phyloP scores from a whole-genome alignment of 1,284 basidiomycete species.

The Rhodotorula sp. region DNA sequence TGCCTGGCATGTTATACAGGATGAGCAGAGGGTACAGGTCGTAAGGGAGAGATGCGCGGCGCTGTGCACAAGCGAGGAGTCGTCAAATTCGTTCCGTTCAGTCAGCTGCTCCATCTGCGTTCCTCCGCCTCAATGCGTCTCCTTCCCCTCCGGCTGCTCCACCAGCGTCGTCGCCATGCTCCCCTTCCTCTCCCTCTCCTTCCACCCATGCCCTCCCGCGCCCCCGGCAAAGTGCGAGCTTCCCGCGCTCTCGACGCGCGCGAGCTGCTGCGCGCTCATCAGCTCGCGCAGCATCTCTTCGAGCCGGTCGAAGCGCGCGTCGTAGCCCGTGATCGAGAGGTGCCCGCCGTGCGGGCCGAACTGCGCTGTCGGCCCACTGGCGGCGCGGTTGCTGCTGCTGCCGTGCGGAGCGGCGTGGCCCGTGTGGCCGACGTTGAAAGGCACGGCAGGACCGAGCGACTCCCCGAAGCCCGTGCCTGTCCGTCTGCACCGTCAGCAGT shows the following conservation, averaged over 20 bases:
- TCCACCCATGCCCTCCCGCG: not conserved
- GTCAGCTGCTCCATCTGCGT: no score
- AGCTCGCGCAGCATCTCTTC: conserved; percentile 3
- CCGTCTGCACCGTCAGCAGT: not conserved
- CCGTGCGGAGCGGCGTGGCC: no score
- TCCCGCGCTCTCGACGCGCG: not conserved
- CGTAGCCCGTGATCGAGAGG: conserved; percentile 1
- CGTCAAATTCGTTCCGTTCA: no score
- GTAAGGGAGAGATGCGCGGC: no score
- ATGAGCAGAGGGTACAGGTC: no score
- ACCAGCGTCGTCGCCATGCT: not conserved
- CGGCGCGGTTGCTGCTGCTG: no score
- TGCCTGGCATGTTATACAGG: no score
- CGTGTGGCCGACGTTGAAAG: not conserved
- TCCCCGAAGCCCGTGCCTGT: conserved; percentile 12
- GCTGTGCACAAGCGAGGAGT: no score
- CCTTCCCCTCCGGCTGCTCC: not conserved
- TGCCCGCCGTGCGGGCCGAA: not conserved
- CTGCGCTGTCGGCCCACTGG: not conserved
- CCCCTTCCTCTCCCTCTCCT: not conserved
- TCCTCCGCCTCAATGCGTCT: not conserved
- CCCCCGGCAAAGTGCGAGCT: not conserved
- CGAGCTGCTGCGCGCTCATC: not conserved
- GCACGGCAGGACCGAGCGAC: not conserved
- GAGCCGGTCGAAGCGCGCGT: conserved; percentile 5